These are phyloP conservation scores for Anisodus tanguticus DNA, from an alignment of 257 asterid genomes.

Conservation along the genomic window DNA sequence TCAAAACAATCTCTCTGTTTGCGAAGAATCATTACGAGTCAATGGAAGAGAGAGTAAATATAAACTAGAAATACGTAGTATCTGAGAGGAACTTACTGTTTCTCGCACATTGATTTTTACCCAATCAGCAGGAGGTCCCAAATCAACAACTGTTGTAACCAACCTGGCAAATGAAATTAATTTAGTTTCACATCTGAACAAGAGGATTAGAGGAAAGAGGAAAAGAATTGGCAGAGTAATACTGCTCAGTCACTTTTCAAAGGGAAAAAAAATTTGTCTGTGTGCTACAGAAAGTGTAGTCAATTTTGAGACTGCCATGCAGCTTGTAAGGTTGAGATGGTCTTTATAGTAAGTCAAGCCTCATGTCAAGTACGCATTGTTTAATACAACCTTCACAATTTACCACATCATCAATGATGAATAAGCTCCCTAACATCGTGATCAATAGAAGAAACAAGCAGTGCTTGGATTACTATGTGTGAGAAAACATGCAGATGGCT, in stretches of 20 bases:
- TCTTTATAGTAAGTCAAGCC: background rate
- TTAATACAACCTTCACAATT: background rate
- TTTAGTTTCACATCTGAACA: conserved; percentile 31
- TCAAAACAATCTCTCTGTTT: conserved; percentile 84
- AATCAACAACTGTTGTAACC: conserved; percentile 74
- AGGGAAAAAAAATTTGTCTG: background rate
- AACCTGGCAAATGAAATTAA: conserved; percentile 54
- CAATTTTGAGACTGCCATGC: background rate
- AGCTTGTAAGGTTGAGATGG: background rate
- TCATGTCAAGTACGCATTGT: background rate
- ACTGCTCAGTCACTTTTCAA: background rate
- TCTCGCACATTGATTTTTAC: conserved; percentile 92
- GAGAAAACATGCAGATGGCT: background rate
- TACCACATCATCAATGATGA: background rate
- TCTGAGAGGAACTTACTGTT: conserved; percentile 60
- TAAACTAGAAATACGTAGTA: conserved; percentile 23
- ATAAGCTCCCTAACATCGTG: background rate
- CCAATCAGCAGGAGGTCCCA: conserved; percentile 97
- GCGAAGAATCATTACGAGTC: conserved; percentile 27
- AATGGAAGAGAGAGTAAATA: conserved; percentile 2
- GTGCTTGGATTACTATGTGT: background rate
- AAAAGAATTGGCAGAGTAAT: conserved; percentile 18
- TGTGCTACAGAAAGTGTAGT: background rate
- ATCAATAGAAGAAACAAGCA: background rate
- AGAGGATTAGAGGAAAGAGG: conserved; percentile 29